Evolutionary conservation across 2,329 filamentous ascomycete species (phyloP), one percentile per base, ranked within the genome.

Genomic region (Penicillium psychrosexuale): DNA sequence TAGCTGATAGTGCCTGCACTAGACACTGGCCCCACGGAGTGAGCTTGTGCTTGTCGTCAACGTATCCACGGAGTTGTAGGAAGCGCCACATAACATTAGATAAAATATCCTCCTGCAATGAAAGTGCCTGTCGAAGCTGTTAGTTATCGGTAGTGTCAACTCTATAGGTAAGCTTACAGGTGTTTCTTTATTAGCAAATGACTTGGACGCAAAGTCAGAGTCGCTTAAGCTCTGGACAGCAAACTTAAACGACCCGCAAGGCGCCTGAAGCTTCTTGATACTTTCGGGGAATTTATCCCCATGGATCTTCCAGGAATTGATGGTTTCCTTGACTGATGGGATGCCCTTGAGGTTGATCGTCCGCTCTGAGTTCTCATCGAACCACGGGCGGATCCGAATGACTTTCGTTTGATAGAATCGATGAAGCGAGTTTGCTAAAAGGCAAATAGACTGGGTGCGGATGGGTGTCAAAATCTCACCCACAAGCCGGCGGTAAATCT

Each of bases 1-100:
- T 74, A 8, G 81, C 77, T 53, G 85, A 78, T 27, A 96, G 76
- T 3, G 89, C 86, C 30, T 84, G 83, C 30, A 86, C 85, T 37
- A 97, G 79, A 19, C 90, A 90, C 64, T 86, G 85, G 15, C 93
- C 94, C 91, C 91, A 96, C 8, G 79, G 75, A 8, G 92, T 96
- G 57, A 97, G 80, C 56, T 86, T 84, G 72, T 97, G 93, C 56
- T 83, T 81, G 45, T 83, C 79, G 63, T 94, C 84, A 44, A 96
- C 81, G 66, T 97, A 99, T 24, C 88, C 91, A 56, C 92, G 85
- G 46, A 97, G 80, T 68, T 96, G 90, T 22, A 99, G 80, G 73
- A 97, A 94, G 52, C 91, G 85, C 88, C 91, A 97, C 55, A 93
- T 82, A 7, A 87, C 84, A 65, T 96, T 90, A 17, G 91, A 77